Conservation (phyloP, 176 grass and related monocot species). For the Luzula sylvatica region DNA sequence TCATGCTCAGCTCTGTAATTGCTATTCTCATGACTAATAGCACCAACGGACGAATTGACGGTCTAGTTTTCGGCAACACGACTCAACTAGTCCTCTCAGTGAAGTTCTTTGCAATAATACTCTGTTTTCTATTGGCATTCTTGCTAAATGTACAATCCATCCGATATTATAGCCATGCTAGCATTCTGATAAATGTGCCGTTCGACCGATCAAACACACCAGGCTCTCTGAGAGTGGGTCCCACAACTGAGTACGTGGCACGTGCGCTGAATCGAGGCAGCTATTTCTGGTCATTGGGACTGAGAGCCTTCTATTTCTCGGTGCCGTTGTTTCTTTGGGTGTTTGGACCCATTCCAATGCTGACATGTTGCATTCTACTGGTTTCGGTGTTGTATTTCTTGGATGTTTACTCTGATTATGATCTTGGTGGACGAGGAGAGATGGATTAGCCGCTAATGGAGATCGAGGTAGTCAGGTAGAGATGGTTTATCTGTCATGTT, state of each 20-base stretch:
- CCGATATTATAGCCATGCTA: constrained; percentile 59
- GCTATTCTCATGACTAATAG: constrained; percentile 36
- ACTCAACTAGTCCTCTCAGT: constrained; percentile 31
- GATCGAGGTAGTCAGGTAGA: too few relatives aligned
- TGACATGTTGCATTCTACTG: constrained; percentile 40
- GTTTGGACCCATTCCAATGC: constrained; percentile 71
- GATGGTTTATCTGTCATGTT: background rate
- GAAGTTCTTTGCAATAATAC: constrained; percentile 62
- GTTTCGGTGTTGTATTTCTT: constrained; percentile 58
- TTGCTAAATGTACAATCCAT: constrained; percentile 84
- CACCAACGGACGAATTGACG: background rate
- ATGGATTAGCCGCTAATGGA: too few relatives aligned
- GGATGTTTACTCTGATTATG: constrained; percentile 27
- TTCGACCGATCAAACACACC: constrained; percentile 7
- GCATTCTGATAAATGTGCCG: constrained; percentile 55
- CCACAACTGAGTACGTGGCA: constrained; percentile 32
- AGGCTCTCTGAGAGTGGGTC: background rate
- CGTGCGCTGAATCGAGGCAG: constrained; percentile 58
- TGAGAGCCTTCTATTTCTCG: constrained; percentile 71
- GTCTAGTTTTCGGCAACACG: constrained; percentile 52
- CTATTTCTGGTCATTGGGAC: constrained; percentile 75
- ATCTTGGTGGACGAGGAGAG: background rate
- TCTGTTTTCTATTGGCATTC: constrained; percentile 87
- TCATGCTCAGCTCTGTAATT: constrained; percentile 48
- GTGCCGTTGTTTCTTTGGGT: constrained; percentile 77